phyloP scores from a whole-genome alignment of 176 grass and related monocot genomes.

The Rhynchospora pubera region DNA sequence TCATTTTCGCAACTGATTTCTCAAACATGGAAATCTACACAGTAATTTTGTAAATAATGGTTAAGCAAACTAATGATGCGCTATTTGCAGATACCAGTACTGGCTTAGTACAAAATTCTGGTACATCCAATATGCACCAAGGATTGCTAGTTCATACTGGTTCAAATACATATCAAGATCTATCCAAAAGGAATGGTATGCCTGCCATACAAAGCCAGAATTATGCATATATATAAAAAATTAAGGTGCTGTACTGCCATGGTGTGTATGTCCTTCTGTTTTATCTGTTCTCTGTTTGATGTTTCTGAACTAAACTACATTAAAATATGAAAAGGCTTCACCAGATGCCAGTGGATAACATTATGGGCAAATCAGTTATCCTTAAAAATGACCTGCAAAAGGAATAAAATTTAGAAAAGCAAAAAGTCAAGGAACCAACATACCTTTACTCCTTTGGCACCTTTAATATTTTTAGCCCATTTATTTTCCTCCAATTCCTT shows the following conservation, averaged over 20 bases:
- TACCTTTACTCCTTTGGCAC: slow-evolving; percentile 77
- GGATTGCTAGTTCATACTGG: not conserved
- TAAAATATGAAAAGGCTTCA: too few relatives aligned
- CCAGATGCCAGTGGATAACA: not conserved
- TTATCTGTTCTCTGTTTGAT: not conserved
- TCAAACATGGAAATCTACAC: slow-evolving; percentile 85
- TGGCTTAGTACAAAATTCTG: not conserved
- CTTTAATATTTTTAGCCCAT: slow-evolving; percentile 91
- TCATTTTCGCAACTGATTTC: slow-evolving; percentile 91
- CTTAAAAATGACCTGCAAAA: not conserved
- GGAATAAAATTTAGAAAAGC: not conserved
- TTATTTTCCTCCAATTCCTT: slow-evolving; percentile 90
- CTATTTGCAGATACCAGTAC: not conserved
- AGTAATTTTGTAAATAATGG: slow-evolving; percentile 11
- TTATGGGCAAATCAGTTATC: not conserved
- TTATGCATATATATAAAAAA: not conserved
- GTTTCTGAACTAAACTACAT: not conserved
- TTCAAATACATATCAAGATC: not conserved
- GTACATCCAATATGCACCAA: not conserved
- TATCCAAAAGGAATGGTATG: too few relatives aligned
- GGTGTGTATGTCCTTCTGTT: not conserved
- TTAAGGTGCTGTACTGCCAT: not conserved
- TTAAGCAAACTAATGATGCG: not conserved
- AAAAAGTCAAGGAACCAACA: slow-evolving; percentile 2
- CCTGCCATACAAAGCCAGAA: not conserved